A percentile compares a stretch with the other conserved stretches of the same genome.
Evolutionary conservation across 768 basidiomycete genomes (phyloP).

Genomic region (Mrakia gelida): DNA sequence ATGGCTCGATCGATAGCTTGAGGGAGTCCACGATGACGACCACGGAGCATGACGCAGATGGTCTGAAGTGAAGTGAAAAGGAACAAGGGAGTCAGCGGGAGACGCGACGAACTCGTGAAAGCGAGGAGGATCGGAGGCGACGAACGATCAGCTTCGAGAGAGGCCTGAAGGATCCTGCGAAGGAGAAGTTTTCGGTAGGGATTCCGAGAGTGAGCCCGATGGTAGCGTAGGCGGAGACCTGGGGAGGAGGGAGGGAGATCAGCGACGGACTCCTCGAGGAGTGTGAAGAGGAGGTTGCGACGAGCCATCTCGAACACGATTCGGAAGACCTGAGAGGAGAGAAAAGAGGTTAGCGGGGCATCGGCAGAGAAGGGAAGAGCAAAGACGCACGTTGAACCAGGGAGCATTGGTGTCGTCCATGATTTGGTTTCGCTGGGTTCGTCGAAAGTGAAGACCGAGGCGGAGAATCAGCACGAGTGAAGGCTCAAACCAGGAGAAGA

Average conservation of each 20-base stretch:
- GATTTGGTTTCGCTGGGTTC: neutral
- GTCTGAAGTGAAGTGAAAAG: neutral
- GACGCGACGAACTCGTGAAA: neutral
- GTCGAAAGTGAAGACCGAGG: no score
- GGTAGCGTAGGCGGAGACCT: conserved; percentile 2
- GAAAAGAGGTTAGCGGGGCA: no score
- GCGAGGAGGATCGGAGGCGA: neutral
- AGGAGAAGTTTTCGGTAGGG: neutral
- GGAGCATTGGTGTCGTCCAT: neutral
- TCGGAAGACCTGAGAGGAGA: neutral
- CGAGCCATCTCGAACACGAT: neutral
- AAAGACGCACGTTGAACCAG: neutral
- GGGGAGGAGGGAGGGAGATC: neutral
- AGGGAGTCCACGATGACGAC: neutral
- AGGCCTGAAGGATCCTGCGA: neutral
- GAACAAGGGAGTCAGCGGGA: neutral
- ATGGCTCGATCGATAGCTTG: neutral
- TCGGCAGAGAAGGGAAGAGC: no score
- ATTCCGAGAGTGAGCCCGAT: neutral
- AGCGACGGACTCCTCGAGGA: neutral
- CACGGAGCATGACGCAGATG: neutral
- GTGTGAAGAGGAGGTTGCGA: neutral
- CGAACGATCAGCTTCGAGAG: neutral
- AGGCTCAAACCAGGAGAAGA: no score
- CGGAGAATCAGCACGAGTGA: neutral